Conservation (phyloP, 495 filamentous ascomycete species). For the Tuber calosporum region DNA sequence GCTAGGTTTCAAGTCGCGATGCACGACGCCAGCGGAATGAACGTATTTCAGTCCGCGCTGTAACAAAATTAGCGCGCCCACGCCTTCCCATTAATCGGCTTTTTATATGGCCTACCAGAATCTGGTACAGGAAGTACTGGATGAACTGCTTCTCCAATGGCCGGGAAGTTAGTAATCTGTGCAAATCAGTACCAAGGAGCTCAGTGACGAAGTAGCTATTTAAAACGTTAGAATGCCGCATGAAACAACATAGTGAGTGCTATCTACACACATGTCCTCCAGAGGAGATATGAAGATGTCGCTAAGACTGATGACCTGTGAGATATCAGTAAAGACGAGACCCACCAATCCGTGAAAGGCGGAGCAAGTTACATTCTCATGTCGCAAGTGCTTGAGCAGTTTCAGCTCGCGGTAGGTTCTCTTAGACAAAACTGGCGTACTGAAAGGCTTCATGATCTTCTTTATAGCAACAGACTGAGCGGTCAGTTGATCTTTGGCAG, state of each 20-base stretch:
- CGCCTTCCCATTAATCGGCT: background rate
- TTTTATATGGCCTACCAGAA: slow-evolving; percentile 59
- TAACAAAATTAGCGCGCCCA: background rate
- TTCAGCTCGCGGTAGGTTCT: slow-evolving; percentile 96
- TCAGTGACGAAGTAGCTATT: slow-evolving; percentile 94
- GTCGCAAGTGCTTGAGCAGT: slow-evolving; percentile 88
- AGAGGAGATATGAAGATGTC: slow-evolving; percentile 99
- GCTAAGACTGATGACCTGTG: slow-evolving; percentile 89
- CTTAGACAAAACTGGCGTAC: slow-evolving; percentile 94
- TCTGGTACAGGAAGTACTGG: slow-evolving; percentile 98
- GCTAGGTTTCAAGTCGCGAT: slow-evolving; percentile 93
- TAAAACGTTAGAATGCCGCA: slow-evolving; percentile 38
- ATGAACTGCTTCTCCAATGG: slow-evolving; percentile 99
- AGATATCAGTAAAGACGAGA: slow-evolving; percentile 25
- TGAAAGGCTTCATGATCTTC: slow-evolving; percentile 99
- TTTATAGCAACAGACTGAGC: slow-evolving; percentile 92
- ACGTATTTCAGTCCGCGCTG: slow-evolving; percentile 98
- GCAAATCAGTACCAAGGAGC: slow-evolving; percentile 90
- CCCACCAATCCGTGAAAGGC: background rate
- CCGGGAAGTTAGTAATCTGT: slow-evolving; percentile 87
- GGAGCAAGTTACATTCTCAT: slow-evolving; percentile 73
- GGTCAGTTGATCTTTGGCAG: slow-evolving; percentile 94
- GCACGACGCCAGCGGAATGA: slow-evolving; percentile 94
- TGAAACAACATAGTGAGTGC: background rate
- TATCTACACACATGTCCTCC: slow-evolving; percentile 77